Evolutionary conservation across 2,329 filamentous ascomycete species (phyloP), one percentile per base, ranked within the genome.

Genomic region (Pseudopyrenochaeta lycopersici): DNA sequence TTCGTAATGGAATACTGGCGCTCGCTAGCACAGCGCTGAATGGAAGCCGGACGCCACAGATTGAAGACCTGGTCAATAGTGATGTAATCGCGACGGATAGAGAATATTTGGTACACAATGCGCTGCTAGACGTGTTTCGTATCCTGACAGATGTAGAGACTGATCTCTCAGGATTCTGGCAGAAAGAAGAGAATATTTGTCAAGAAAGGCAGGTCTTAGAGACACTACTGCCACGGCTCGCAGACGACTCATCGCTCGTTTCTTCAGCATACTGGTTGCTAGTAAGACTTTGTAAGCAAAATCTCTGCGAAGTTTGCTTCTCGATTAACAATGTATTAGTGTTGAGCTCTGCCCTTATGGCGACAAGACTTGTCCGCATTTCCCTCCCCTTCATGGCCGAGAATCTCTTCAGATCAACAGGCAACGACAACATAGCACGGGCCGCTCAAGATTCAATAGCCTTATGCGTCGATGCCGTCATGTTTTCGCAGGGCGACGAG

Each of bases 1-100:
- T 20, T 58, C 85, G 2, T 68, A 82, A 82, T 53, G 81, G 81
- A 0, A 77, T 85, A 29, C 72, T 86, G 5, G 82, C 84, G 1
- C 78, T 85, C 6, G 85, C 82, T 0, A 80, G 60, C 14, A 39
- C 46, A 30, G 47, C 56, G 15, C 11, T 30, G 15, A 30, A 30
- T 11, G 9, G 27, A n/a, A 42, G 23, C 40, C 20, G 46, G 18
- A 17, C 48, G 35, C 36, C 82, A 2, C 76, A 82, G 2, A 29
- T 30, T 10, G 14, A 30, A 27, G 23, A 42, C 9, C 9, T 18
- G 17, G 15, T 47, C 3, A 81, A 84, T 50, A 83, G 59, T 73
- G 81, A n/a, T 17, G 23, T 31, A 10, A 81, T 81, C 36, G 76
- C 83, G 46, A 79, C 84, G 61, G 78, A 80, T 7, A 6, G 27